These are phyloP conservation scores for Boletus reticulatus DNA, from an alignment of 768 basidiomycete genomes.

Conservation along the genomic window DNA sequence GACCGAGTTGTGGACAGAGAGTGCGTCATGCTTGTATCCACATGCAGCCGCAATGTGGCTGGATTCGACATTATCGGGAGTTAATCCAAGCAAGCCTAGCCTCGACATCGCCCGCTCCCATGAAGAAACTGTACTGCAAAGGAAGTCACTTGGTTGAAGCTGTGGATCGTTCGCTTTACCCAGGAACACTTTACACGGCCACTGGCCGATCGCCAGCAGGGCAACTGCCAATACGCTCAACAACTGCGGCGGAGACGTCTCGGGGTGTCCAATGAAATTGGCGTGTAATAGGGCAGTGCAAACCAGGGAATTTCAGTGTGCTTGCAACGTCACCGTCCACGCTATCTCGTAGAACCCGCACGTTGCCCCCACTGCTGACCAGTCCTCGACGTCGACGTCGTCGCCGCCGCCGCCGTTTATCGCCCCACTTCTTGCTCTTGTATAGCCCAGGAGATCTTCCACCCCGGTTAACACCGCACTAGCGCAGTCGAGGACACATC, in stretches of 20 bases:
- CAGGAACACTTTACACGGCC: constrained; percentile 1
- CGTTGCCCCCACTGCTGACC: too few species aligned
- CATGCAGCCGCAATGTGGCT: neutral
- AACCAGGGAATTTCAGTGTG: neutral
- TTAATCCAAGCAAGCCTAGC: neutral
- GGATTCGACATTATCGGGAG: constrained; percentile 5
- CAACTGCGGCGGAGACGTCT: neutral
- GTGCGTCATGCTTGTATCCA: constrained; percentile 3
- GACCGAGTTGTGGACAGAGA: neutral
- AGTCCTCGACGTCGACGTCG: neutral
- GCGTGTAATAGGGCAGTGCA: constrained; percentile 6
- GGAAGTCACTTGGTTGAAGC: neutral
- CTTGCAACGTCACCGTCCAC: too few species aligned
- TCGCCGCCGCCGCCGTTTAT: constrained; percentile 1
- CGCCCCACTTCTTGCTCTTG: neutral
- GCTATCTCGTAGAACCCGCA: neutral
- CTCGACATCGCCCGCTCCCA: constrained; percentile 4
- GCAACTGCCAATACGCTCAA: neutral
- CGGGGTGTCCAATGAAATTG: constrained; percentile 6
- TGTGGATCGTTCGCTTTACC: constrained; percentile 1
- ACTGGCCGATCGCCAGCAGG: neutral
- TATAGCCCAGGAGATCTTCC: constrained; percentile 1
- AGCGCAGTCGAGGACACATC: constrained; percentile 2
- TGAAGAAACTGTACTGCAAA: neutral
- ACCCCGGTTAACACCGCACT: constrained; percentile 9